Conservation (phyloP, 2,329 filamentous ascomycete genomes). For the Talaromyces sp. region DNA sequence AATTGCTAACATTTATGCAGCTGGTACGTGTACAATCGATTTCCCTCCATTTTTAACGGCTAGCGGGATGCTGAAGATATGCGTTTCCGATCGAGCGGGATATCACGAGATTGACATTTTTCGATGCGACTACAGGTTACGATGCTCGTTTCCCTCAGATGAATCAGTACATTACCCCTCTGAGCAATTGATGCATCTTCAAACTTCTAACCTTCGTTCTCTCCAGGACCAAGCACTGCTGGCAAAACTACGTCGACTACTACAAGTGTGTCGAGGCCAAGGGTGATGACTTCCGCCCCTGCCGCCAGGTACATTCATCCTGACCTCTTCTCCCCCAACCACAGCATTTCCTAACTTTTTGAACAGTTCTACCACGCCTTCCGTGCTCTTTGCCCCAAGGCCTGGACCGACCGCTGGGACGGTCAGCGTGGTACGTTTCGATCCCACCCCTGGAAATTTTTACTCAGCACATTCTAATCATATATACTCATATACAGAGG, state of each 20-base stretch:
- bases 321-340: not conserved
- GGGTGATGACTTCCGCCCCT: slow-evolving; percentile 97
- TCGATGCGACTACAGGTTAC: slow-evolving; percentile 68
- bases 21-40: slow-evolving; percentile 48
- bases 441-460: slow-evolving; percentile 1
- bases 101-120: slow-evolving; percentile 33
- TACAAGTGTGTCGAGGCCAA: slow-evolving; percentile 99
- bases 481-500: slow-evolving; percentile 43
- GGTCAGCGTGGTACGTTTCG: slow-evolving; percentile 81
- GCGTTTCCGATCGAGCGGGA: slow-evolving; percentile 17
- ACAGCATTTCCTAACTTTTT: slow-evolving; percentile 7
- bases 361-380: slow-evolving; percentile 91
- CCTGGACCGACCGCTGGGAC: slow-evolving; percentile 94
- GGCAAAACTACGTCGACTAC: slow-evolving; percentile 99
- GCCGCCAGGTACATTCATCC: slow-evolving; percentile 74
- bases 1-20: slow-evolving; percentile 49
- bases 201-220: slow-evolving; percentile 16
- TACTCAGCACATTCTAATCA: slow-evolving; percentile 10
- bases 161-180: slow-evolving; percentile 61
- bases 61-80: slow-evolving; percentile 12
- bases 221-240: slow-evolving; percentile 90
- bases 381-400: slow-evolving; percentile 93
- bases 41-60: slow-evolving; percentile 12
- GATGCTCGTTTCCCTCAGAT: slow-evolving; percentile 98
- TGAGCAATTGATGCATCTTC: not conserved